Percentiles rank a stretch among this genome's conserved stretches.
phyloP scores from a whole-genome alignment of 2,329 filamentous ascomycete genomes.

The Aureobasidium sp. region DNA sequence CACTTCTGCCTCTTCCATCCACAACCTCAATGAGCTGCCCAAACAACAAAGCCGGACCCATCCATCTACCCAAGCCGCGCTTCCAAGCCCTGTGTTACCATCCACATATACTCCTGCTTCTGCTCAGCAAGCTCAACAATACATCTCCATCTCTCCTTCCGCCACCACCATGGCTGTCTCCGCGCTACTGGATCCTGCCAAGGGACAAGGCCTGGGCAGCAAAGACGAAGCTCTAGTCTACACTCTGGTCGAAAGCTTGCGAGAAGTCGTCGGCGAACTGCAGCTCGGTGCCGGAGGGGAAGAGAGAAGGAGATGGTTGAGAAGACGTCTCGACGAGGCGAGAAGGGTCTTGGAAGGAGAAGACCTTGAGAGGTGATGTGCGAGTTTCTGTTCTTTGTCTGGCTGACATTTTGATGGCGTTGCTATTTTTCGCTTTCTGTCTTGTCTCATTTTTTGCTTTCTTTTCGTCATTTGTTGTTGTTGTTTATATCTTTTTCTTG shows the following conservation, averaged over 20 bases:
- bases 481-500: not conserved
- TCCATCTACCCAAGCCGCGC: not conserved
- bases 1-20: not conserved
- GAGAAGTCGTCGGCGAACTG: conserved; percentile 46
- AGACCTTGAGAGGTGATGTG: not conserved
- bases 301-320: conserved; percentile 56
- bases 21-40: not conserved
- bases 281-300: conserved; percentile 42
- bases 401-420: not conserved
- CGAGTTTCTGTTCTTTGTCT: not conserved
- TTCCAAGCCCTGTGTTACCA: not conserved
- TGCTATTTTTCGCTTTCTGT: not conserved
- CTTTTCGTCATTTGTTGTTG: not conserved
- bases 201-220: conserved; percentile 36
- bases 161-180: conserved; percentile 31
- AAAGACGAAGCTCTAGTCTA: conserved; percentile 50
- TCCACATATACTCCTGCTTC: not conserved
- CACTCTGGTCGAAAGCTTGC: conserved; percentile 45
- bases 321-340: conserved; percentile 68
- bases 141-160: conserved; percentile 26
- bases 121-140: conserved; percentile 16
- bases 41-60: not conserved
- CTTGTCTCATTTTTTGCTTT: not conserved
- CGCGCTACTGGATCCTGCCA: conserved; percentile 33
- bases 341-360: conserved; percentile 60